Conservation (phyloP, 2,329 filamentous ascomycete genomes). For the Nemania bipapillata region DNA sequence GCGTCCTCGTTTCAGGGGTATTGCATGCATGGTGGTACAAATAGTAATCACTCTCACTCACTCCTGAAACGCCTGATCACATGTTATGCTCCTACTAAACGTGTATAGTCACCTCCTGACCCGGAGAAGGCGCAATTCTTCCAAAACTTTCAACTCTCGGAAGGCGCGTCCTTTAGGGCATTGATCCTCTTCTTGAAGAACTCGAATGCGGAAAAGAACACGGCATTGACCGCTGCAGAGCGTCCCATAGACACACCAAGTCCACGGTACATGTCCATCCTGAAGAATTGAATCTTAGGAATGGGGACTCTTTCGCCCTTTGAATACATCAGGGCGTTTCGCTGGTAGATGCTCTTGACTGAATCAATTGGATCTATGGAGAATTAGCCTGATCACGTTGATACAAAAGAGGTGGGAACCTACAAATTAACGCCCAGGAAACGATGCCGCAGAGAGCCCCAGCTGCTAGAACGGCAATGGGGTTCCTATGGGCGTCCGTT, state of each 20-base stretch:
- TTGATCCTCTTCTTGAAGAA: conserved; percentile 78
- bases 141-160: conserved; percentile 33
- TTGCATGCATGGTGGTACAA: conserved; percentile 22
- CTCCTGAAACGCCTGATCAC: conserved; percentile 42
- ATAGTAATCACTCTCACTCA: conserved; percentile 18
- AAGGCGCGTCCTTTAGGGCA: conserved; percentile 59
- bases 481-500: conserved; percentile 78
- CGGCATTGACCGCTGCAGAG: conserved; percentile 84
- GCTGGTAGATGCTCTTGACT: conserved; percentile 86
- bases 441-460: conserved; percentile 85
- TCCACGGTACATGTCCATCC: conserved; percentile 81
- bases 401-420: conserved; percentile 53
- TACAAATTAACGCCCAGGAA: conserved; percentile 81
- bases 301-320: conserved; percentile 71
- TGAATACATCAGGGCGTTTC: conserved; percentile 77
- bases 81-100: conserved; percentile 38
- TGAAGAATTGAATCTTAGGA: conserved; percentile 82
- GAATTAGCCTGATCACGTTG: conserved; percentile 9
- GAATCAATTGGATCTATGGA: conserved; percentile 77
- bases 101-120: conserved; percentile 36
- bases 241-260: conserved; percentile 84
- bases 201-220: conserved; percentile 91
- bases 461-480: conserved; percentile 79
- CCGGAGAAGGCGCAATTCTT: conserved; percentile 18
- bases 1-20: conserved; percentile 26